These are phyloP conservation scores for Kodamaea derodonti DNA, from an alignment of 1,139 yeast species.

Conservation along the genomic window DNA sequence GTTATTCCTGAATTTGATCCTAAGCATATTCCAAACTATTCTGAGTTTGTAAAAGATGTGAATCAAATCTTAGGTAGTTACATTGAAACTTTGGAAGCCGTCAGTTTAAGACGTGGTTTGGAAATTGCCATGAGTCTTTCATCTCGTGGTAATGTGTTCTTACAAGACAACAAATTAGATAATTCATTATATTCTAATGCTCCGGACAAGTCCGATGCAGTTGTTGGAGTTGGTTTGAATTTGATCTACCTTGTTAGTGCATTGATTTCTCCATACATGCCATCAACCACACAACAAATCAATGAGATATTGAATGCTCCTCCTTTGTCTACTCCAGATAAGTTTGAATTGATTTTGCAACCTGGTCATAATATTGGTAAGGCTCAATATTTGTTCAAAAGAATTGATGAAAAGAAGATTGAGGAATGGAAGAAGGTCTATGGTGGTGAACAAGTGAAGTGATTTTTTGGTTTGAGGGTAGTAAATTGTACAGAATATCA, in stretches of 20 bases:
- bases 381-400: constrained; percentile 84
- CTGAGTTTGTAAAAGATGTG: constrained; percentile 52
- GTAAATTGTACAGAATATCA: no score
- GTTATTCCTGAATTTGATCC: constrained; percentile 68
- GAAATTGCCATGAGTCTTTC: constrained; percentile 90
- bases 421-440: constrained; percentile 83
- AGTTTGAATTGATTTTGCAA: constrained; percentile 62
- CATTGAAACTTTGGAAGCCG: constrained; percentile 70
- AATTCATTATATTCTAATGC: constrained; percentile 72
- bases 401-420: constrained; percentile 87
- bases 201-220: constrained; percentile 87
- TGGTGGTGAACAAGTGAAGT: constrained; percentile 59
- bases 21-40: constrained; percentile 46
- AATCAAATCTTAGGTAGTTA: constrained; percentile 59
- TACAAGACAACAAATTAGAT: constrained; percentile 94
- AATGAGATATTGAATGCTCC: constrained; percentile 82
- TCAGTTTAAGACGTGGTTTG: constrained; percentile 80
- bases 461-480: no score
- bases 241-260: constrained; percentile 80
- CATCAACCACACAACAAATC: constrained; percentile 71
- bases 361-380: constrained; percentile 87
- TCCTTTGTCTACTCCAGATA: constrained; percentile 69
- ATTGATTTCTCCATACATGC: constrained; percentile 83
- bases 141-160: constrained; percentile 88
- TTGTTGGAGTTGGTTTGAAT: constrained; percentile 87